These are phyloP conservation scores for Fusarium illudens DNA, from an alignment of 2,329 filamentous ascomycete species.

Conservation along the genomic window DNA sequence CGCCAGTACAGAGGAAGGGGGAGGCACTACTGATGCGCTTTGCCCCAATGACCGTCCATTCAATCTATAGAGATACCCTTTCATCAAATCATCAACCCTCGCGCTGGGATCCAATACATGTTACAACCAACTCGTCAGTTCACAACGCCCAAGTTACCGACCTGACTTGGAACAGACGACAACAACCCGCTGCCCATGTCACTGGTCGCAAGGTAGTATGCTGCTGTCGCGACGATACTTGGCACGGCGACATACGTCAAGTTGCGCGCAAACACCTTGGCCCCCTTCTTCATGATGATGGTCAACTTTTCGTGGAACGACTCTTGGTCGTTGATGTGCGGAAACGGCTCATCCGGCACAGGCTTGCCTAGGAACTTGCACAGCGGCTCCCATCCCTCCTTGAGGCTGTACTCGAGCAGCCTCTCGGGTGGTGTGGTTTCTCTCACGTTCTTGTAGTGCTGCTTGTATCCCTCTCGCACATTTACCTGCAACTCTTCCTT, in stretches of 20 bases:
- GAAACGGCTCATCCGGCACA: constrained; percentile 9
- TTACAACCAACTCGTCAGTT: background rate
- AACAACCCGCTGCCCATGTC: background rate
- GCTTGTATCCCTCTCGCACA: background rate
- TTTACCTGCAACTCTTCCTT: background rate
- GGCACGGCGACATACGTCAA: constrained; percentile 2
- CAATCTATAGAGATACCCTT: constrained; percentile 25
- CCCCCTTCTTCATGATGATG: constrained; percentile 10
- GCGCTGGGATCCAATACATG: background rate
- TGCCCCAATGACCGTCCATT: background rate
- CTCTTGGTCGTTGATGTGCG: constrained; percentile 11
- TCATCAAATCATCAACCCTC: background rate
- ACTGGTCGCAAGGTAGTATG: constrained; percentile 1
- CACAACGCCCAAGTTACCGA: background rate
- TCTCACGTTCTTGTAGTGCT: constrained; percentile 12
- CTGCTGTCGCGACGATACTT: background rate
- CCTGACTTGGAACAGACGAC: background rate
- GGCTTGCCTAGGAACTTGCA: constrained; percentile 22
- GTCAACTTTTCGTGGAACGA: constrained; percentile 17
- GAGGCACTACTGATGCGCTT: constrained; percentile 42
- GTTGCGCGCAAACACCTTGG: background rate
- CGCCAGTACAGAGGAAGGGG: constrained; percentile 47
- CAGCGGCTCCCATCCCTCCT: constrained; percentile 18
- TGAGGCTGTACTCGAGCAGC: constrained; percentile 18
- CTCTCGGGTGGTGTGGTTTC: background rate